Conservation (phyloP, 768 basidiomycete genomes). For the Agrocybe praecox region DNA sequence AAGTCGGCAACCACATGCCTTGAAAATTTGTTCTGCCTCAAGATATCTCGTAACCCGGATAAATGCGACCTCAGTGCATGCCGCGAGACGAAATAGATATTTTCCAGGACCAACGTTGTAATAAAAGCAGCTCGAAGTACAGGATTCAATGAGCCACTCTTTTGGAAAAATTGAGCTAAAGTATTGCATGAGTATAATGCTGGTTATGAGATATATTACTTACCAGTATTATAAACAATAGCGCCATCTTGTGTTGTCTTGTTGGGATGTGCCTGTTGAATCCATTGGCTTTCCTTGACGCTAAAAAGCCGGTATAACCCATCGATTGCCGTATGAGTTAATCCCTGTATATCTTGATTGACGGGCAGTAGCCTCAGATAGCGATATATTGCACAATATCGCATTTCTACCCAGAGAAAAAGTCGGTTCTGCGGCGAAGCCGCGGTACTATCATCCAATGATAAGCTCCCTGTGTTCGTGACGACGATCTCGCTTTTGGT, state of each 20-base stretch:
- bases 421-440: too few relatives aligned
- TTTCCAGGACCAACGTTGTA: constrained; percentile 17
- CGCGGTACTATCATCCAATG: not conserved
- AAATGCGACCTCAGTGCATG: constrained; percentile 19
- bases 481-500: not conserved
- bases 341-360: too few relatives aligned
- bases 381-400: too few relatives aligned
- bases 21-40: constrained; percentile 1
- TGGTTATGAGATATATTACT: too few relatives aligned
- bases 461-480: not conserved
- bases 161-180: constrained; percentile 13
- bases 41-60: constrained; percentile 17
- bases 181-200: too few relatives aligned
- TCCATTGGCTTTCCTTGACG: too few relatives aligned
- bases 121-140: not conserved
- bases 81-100: constrained; percentile 22
- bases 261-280: not conserved
- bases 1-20: constrained; percentile 4
- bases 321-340: too few relatives aligned
- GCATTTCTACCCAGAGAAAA: too few relatives aligned
- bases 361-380: too few relatives aligned
- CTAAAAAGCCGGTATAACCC: too few relatives aligned
- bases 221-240: not conserved
- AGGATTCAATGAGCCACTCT: not conserved
- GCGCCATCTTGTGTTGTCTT: constrained; percentile 16